Evolutionary conservation across 495 filamentous ascomycete species (phyloP).

Genomic region (Penicillium chermesinum): DNA sequence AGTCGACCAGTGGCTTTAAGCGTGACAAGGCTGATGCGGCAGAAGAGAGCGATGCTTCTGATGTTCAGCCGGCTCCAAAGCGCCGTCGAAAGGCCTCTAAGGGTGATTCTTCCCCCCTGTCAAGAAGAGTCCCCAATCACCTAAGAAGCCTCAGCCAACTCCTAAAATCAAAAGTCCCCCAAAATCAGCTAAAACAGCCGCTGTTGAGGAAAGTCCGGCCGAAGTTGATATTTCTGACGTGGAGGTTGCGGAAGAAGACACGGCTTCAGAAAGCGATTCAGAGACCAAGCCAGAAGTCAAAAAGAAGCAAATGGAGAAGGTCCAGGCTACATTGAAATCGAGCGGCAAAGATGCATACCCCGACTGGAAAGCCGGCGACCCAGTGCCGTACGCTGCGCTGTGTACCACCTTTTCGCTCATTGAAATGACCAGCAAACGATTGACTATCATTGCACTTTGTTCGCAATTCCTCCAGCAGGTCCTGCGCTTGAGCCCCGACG

Average conservation of each 20-base stretch:
- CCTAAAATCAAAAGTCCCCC: slow-evolving; percentile 21
- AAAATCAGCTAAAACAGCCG: slow-evolving; percentile 28
- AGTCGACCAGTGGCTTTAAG: slow-evolving; percentile 25
- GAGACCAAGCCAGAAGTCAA: slow-evolving; percentile 70
- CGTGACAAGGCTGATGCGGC: slow-evolving; percentile 31
- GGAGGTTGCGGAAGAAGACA: slow-evolving; percentile 40
- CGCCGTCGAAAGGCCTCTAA: slow-evolving; percentile 28
- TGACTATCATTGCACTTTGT: slow-evolving; percentile 82
- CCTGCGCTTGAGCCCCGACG: slow-evolving; percentile 79
- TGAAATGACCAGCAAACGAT: slow-evolving; percentile 86
- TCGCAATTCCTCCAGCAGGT: slow-evolving; percentile 90
- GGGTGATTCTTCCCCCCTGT: slow-evolving; percentile 4
- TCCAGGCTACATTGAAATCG: slow-evolving; percentile 70
- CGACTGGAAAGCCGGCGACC: slow-evolving; percentile 84
- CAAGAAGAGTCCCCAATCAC: slow-evolving; percentile 13
- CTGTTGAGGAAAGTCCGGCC: slow-evolving; percentile 31
- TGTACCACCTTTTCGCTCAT: slow-evolving; percentile 92
- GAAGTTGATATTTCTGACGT: slow-evolving; percentile 36
- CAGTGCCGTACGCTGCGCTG: slow-evolving; percentile 90
- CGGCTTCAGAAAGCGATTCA: slow-evolving; percentile 41
- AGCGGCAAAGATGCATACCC: slow-evolving; percentile 76
- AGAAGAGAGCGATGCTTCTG: slow-evolving; percentile 45
- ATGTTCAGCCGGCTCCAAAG: slow-evolving; percentile 49
- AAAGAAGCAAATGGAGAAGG: slow-evolving; percentile 72
- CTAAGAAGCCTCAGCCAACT: slow-evolving; percentile 19